A percentile compares a stretch with the other conserved stretches of the same genome.
Evolutionary conservation across 805 yeast genomes (phyloP).

Genomic region (Kodamaea sagamina): DNA sequence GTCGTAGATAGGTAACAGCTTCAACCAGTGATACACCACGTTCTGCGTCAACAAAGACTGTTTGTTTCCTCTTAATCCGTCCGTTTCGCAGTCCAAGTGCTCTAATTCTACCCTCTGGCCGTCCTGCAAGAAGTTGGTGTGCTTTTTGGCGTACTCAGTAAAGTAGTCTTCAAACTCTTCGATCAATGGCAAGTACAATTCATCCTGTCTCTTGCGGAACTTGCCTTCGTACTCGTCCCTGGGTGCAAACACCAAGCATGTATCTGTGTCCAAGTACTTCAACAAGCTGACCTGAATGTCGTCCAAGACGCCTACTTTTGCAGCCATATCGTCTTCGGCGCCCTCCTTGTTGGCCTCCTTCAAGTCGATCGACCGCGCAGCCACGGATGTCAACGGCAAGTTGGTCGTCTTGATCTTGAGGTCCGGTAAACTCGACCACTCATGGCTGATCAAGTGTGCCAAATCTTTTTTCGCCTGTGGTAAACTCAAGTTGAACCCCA

Average conservation of each 20-base stretch:
- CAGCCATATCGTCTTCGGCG: constrained; percentile 45
- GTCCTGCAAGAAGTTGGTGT: constrained; percentile 26
- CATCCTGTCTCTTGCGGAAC: constrained; percentile 77
- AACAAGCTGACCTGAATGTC: constrained; percentile 62
- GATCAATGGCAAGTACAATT: constrained; percentile 73
- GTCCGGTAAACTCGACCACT: constrained; percentile 78
- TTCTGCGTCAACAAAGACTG: constrained; percentile 62
- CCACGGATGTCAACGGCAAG: constrained; percentile 84
- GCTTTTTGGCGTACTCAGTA: constrained; percentile 37
- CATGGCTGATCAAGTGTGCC: constrained; percentile 78
- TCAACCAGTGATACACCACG: constrained; percentile 67
- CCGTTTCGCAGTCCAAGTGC: constrained; percentile 74
- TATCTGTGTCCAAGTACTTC: constrained; percentile 91
- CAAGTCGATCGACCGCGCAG: constrained; percentile 85
- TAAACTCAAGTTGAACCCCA: constrained; percentile 67
- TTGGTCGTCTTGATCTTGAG: constrained; percentile 70
- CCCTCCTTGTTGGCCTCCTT: constrained; percentile 34
- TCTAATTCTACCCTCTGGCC: constrained; percentile 44
- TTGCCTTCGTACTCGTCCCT: constrained; percentile 77
- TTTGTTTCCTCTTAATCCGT: constrained; percentile 78
- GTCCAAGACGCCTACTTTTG: constrained; percentile 63
- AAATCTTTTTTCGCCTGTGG: constrained; percentile 60
- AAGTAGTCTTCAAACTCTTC: constrained; percentile 62
- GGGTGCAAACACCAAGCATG: constrained; percentile 85
- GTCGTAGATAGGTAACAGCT: constrained; percentile 67